A percentile compares a stretch with the other conserved stretches of the same genome.
phyloP scores from a whole-genome alignment of 495 filamentous ascomycete species.

The Neurospora hispaniola region DNA sequence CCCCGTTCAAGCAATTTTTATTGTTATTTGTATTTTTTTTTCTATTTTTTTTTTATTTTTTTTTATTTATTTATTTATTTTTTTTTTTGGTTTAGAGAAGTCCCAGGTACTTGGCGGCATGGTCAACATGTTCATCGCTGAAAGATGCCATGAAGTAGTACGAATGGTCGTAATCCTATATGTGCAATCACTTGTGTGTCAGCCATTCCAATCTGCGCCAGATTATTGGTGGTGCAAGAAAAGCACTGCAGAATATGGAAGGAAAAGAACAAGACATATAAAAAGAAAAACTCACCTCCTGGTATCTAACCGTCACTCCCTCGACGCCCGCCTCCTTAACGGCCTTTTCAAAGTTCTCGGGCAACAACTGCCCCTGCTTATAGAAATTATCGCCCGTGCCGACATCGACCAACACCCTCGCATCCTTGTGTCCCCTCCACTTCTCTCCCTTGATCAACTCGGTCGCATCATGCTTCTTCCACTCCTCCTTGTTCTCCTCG shows the following conservation, averaged over 20 bases:
- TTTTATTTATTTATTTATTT: too few relatives aligned
- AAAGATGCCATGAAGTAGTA: constrained; percentile 92
- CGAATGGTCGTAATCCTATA: constrained; percentile 83
- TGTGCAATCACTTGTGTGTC: not conserved
- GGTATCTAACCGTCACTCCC: constrained; percentile 66
- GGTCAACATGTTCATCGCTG: constrained; percentile 78
- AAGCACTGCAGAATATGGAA: not conserved
- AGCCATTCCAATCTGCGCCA: not conserved
- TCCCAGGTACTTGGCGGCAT: constrained; percentile 73
- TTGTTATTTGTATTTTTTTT: too few relatives aligned
- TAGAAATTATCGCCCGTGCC: constrained; percentile 94
- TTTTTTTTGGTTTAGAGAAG: not conserved
- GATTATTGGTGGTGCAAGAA: not conserved
- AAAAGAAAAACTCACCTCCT: constrained; percentile 40
- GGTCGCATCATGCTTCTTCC: constrained; percentile 87
- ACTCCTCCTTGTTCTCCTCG: constrained; percentile 53
- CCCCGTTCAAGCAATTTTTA: not conserved
- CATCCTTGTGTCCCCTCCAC: constrained; percentile 51
- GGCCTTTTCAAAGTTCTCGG: constrained; percentile 82
- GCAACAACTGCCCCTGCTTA: constrained; percentile 81
- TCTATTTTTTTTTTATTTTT: too few relatives aligned
- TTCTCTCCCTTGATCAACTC: constrained; percentile 53
- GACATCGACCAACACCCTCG: constrained; percentile 76
- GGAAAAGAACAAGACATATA: too few relatives aligned
- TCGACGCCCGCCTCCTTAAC: constrained; percentile 59